Conservation (phyloP, 2,329 filamentous ascomycete species). For the Fusarium irregulare region DNA sequence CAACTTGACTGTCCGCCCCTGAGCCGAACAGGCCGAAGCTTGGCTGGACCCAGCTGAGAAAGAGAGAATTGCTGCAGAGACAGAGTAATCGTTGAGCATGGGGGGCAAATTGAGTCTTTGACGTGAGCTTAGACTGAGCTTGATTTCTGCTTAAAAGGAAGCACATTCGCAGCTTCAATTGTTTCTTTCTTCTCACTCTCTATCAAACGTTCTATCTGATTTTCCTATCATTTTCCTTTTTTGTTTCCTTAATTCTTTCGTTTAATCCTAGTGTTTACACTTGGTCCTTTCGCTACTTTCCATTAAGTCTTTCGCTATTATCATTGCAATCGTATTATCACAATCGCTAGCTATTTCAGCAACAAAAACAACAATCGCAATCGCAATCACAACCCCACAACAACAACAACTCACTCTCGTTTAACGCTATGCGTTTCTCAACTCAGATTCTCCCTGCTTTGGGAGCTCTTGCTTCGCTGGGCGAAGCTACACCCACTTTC, state of each 20-base stretch:
- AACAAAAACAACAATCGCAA: not conserved
- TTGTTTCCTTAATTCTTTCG: slow-evolving; percentile 22
- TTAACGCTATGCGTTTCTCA: slow-evolving; percentile 36
- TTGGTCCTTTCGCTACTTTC: slow-evolving; percentile 10
- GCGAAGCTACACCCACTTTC: slow-evolving; percentile 36
- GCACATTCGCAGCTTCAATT: slow-evolving; percentile 15
- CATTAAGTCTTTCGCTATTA: slow-evolving; percentile 1
- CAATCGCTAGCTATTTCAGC: slow-evolving; percentile 7
- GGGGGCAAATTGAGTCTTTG: not conserved
- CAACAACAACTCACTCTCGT: slow-evolving; percentile 5
- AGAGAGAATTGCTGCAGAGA: not conserved
- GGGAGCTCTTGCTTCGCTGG: slow-evolving; percentile 37
- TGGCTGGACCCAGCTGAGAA: not conserved
- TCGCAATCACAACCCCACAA: not conserved
- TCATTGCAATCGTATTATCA: not conserved
- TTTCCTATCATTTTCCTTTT: slow-evolving; percentile 13
- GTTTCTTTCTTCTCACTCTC: not conserved
- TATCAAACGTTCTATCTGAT: slow-evolving; percentile 32
- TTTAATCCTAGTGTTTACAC: not conserved
- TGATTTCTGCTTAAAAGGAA: slow-evolving; percentile 26
- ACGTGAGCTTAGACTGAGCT: slow-evolving; percentile 1
- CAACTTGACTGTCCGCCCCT: not conserved
- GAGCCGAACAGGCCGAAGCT: slow-evolving; percentile 18
- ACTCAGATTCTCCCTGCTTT: slow-evolving; percentile 27
- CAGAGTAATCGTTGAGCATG: not conserved